phyloP scores from a whole-genome alignment of 1,284 basidiomycete species.

The Rhodotorula sp. region DNA sequence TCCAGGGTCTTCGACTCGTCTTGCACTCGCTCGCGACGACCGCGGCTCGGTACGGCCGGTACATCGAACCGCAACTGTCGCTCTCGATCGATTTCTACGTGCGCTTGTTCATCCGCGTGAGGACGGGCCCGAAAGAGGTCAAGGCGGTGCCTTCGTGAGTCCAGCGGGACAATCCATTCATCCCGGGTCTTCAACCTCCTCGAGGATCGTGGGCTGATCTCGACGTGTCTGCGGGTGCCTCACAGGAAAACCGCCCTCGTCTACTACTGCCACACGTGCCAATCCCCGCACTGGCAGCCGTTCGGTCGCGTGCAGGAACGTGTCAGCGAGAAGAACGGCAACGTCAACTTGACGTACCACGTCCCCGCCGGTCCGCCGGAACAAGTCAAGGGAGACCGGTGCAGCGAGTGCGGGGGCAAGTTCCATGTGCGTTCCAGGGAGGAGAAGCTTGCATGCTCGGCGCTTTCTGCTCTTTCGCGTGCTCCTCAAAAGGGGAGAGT shows the following conservation, averaged over 20 bases:
- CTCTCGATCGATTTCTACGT: conserved; percentile 98
- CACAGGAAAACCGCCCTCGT: conserved; percentile 75
- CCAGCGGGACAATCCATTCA: neutral
- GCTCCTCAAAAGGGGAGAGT: too few species aligned
- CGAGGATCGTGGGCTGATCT: neutral
- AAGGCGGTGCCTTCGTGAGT: conserved; percentile 75
- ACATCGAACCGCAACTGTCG: conserved; percentile 85
- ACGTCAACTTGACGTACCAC: conserved; percentile 65
- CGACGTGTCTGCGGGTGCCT: conserved; percentile 12
- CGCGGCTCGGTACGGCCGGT: conserved; percentile 87
- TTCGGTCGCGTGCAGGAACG: conserved; percentile 58
- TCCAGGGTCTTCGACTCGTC: conserved; percentile 72
- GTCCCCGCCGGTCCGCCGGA: conserved; percentile 70
- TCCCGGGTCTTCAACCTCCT: conserved; percentile 11
- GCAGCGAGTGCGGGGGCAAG: conserved; percentile 75
- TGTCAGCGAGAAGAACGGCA: conserved; percentile 53
- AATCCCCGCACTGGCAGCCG: conserved; percentile 74
- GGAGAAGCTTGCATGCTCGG: too few species aligned
- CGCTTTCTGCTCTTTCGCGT: too few species aligned
- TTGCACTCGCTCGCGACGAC: conserved; percentile 80
- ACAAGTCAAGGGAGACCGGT: conserved; percentile 56
- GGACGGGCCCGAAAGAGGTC: conserved; percentile 75
- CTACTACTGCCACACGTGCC: conserved; percentile 78
- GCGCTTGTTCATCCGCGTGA: conserved; percentile 81
- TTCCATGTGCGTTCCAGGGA: conserved; percentile 61